These are phyloP conservation scores for Sporisorium scitamineum DNA, from an alignment of 1,284 basidiomycete species.

Conservation along the genomic window DNA sequence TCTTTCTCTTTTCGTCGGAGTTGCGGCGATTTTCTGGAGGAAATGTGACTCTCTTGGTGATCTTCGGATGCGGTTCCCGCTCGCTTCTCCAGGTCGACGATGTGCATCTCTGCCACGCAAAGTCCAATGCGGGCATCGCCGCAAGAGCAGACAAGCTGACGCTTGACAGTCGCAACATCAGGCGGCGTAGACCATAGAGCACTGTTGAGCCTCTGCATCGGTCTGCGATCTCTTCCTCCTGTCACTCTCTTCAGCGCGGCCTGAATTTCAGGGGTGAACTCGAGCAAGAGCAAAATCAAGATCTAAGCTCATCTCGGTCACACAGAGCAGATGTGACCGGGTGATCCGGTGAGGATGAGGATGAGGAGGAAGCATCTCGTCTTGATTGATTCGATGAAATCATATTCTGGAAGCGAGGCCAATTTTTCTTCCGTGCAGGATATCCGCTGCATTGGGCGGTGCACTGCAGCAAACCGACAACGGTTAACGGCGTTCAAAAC, in stretches of 20 bases:
- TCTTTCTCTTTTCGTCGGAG: conserved; percentile 14
- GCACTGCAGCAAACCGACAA: too few species aligned
- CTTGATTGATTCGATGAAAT: neutral
- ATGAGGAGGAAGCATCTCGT: too few species aligned
- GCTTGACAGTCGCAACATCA: too few species aligned
- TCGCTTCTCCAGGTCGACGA: neutral
- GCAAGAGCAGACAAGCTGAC: too few species aligned
- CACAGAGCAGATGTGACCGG: neutral
- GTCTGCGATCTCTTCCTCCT: too few species aligned
- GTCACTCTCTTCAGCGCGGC: too few species aligned
- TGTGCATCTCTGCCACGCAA: neutral
- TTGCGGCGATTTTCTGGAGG: conserved; percentile 21
- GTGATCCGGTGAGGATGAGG: neutral
- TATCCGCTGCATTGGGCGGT: too few species aligned
- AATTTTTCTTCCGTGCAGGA: neutral
- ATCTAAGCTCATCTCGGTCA: too few species aligned
- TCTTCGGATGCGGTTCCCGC: neutral
- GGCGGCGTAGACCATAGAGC: too few species aligned
- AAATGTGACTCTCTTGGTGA: neutral
- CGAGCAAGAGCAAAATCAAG: too few species aligned
- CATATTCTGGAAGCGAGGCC: neutral
- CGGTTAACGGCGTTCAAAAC: conserved; percentile 1
- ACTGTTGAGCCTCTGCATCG: too few species aligned
- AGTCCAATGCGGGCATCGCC: too few species aligned
- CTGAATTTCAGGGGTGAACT: neutral